phyloP scores from a whole-genome alignment of 2,329 filamentous ascomycete species.

The Penicillium polonicum region DNA sequence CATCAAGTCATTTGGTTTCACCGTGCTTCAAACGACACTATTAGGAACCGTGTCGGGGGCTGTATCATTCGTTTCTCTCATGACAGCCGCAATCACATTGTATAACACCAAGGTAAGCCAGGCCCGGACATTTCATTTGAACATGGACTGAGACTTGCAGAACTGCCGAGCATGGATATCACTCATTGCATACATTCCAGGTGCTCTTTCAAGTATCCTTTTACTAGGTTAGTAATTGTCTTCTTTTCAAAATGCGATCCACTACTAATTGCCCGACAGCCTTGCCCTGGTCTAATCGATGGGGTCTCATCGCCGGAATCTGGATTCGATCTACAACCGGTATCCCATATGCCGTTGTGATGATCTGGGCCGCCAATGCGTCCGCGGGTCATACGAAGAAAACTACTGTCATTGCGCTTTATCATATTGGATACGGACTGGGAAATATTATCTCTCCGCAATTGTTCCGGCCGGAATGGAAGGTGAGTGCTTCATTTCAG shows the following conservation, averaged over 20 bases:
- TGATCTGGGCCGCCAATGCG: conserved; percentile 42
- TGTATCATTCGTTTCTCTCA: conserved; percentile 30
- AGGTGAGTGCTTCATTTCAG: conserved; percentile 9
- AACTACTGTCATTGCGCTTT: conserved; percentile 32
- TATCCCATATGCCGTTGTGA: conserved; percentile 41
- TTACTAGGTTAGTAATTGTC: conserved; percentile 23
- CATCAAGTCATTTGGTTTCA: conserved; percentile 48
- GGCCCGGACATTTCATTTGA: neutral
- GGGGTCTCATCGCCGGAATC: conserved; percentile 38
- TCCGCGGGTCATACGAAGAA: conserved; percentile 47
- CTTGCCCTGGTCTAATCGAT: conserved; percentile 41
- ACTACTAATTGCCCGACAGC: neutral
- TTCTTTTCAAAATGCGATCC: neutral
- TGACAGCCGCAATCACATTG: conserved; percentile 29
- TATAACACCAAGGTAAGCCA: conserved; percentile 30
- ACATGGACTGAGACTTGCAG: neutral
- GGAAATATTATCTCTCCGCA: conserved; percentile 48
- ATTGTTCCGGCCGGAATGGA: conserved; percentile 40
- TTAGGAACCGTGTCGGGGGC: conserved; percentile 27
- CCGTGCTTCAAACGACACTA: conserved; percentile 27
- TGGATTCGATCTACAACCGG: conserved; percentile 42
- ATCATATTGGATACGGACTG: conserved; percentile 39
- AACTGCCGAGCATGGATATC: conserved; percentile 25
- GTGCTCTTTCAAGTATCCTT: conserved; percentile 39
- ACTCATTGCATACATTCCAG: conserved; percentile 35